These are phyloP conservation scores for Aspergillus aculeatinus DNA, from an alignment of 2,329 filamentous ascomycete genomes.

Conservation along the genomic window DNA sequence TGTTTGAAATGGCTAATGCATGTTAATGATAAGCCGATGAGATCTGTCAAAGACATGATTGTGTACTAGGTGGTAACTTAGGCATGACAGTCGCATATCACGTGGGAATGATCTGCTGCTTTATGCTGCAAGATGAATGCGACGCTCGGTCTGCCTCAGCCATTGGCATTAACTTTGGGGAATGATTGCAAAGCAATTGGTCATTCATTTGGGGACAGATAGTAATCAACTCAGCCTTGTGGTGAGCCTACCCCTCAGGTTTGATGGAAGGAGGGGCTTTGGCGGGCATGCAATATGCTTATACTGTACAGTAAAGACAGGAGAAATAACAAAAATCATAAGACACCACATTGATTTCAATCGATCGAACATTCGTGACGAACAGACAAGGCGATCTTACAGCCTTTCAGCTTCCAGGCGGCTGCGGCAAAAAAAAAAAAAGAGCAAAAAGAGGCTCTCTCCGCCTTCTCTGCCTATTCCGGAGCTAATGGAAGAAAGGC, in stretches of 20 bases:
- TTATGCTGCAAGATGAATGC: neutral
- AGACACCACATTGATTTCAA: neutral
- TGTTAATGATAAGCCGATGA: neutral
- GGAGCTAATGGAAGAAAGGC: constrained; percentile 8
- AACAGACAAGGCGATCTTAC: neutral
- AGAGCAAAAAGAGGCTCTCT: constrained; percentile 10
- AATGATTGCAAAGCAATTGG: neutral
- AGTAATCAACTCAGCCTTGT: neutral
- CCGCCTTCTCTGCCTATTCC: constrained; percentile 15
- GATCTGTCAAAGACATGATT: neutral
- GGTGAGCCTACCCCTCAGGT: neutral
- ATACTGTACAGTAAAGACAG: too few relatives aligned
- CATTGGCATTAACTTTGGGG: neutral
- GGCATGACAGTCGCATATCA: neutral
- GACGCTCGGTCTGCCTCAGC: neutral
- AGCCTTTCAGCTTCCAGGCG: neutral
- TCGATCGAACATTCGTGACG: neutral
- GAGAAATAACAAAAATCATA: too few relatives aligned
- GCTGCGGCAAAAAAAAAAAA: constrained; percentile 7
- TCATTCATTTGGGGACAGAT: neutral
- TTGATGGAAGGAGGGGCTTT: neutral
- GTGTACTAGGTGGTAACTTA: neutral
- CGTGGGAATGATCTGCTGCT: neutral
- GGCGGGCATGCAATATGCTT: neutral
- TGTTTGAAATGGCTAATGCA: neutral